phyloP scores from a whole-genome alignment of 805 yeast genomes.

The Hanseniaspora hatyaiensis region DNA sequence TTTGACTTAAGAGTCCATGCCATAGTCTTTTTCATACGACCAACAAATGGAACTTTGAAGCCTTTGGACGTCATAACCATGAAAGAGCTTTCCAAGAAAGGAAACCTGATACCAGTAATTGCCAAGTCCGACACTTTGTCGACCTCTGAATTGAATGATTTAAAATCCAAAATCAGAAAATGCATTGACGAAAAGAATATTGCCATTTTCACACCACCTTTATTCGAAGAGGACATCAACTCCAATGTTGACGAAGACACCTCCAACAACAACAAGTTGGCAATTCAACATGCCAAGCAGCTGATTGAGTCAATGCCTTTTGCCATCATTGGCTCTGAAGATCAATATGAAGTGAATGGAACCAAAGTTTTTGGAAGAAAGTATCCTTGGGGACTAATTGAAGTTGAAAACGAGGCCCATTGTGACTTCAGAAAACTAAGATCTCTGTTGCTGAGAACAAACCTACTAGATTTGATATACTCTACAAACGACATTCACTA shows the following conservation, averaged over 20 bases:
- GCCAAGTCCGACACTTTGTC: conserved; percentile 81
- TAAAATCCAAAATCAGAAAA: conserved; percentile 67
- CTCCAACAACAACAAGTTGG: conserved; percentile 31
- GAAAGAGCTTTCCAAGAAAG: conserved; percentile 70
- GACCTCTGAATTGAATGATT: conserved; percentile 52
- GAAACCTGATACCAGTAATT: conserved; percentile 78
- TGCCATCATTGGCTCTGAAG: conserved; percentile 70
- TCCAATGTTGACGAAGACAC: conserved; percentile 13
- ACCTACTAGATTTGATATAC: conserved; percentile 68
- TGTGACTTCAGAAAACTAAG: conserved; percentile 78
- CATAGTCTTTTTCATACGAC: conserved; percentile 79
- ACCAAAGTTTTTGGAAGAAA: conserved; percentile 59
- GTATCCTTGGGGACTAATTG: conserved; percentile 85
- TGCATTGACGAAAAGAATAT: conserved; percentile 77
- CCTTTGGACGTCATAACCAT: conserved; percentile 81
- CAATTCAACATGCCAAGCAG: conserved; percentile 70
- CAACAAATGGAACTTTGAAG: conserved; percentile 77
- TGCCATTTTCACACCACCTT: conserved; percentile 69
- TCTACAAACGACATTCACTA: conserved; percentile 74
- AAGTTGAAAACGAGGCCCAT: conserved; percentile 74
- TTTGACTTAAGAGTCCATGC: conserved; percentile 85
- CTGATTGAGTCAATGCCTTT: conserved; percentile 78
- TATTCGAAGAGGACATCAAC: conserved; percentile 13
- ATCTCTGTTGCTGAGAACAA: conserved; percentile 64
- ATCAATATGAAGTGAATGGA: conserved; percentile 56